Base-by-base conservation (phyloP, 2,329 filamentous ascomycete species). In the Coleophoma crateriformis region DNA sequence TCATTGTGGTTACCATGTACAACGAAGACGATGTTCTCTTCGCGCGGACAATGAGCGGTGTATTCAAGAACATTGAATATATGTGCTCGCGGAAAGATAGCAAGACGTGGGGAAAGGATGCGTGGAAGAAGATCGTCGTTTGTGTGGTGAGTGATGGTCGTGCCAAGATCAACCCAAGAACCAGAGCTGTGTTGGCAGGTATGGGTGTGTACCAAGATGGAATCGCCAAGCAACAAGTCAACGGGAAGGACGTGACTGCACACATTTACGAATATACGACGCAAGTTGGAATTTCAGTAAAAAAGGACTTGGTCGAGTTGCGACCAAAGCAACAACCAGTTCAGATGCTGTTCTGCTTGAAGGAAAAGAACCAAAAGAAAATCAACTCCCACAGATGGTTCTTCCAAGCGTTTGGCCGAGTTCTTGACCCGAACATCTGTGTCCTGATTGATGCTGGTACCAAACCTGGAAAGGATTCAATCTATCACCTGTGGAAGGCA, bases 291-390 rank as follows among this genome's bases (percentile, higher is more conserved):
- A 74, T 97, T 62, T 84, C 89, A 62, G 83, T 97, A 66, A 96
- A 96, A 74, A 95, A 92, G 59, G 87, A 87, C 52, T 81, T 96
- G 39, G 92, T 97, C 8, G 79, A 85, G 44, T 76, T 97, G 45
- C 88, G 94, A 54, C 85, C 86, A 43, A 89, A 90, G 63, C 87
- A 87, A 53, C 90, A 94, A 54, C 92, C 94, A 0, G 88, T 99
- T 2, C 94, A 99, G 72, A 87, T 99, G 74, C 81, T 99, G 4
- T 99, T 99, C 75, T 99, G 94, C 68, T 71, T 99, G 53, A 99
- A 99, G 75, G 94, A 99, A 67, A 97, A 96, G 81, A 99, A 99
- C 67, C 91, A 96, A 73, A 99, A 99, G 77, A 99, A 99, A 78
- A 99, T 99, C 80, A 99, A 99, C 67, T 97, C 94, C 0, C 94